Percentiles rank a stretch among this genome's conserved stretches.
phyloP scores from a whole-genome alignment of 306 rosid genomes.

The Styphnolobium japonicum region DNA sequence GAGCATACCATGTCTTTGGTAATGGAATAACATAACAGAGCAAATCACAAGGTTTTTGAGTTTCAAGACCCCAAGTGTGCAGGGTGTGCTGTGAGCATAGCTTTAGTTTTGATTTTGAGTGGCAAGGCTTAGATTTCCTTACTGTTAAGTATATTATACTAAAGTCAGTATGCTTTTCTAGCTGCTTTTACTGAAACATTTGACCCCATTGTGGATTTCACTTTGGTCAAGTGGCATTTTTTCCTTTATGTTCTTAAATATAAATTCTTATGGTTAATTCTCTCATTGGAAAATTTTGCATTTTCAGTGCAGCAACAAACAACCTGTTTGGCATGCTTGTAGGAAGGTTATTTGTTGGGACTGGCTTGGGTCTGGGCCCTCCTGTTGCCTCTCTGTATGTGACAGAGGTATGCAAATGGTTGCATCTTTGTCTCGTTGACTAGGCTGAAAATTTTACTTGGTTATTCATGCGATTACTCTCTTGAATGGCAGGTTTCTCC shows the following conservation, averaged over 20 bases:
- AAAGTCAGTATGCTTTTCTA: neutral
- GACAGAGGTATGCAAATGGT: constrained; percentile 64
- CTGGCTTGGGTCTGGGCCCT: constrained; percentile 95
- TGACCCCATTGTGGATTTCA: neutral
- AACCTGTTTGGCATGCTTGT: constrained; percentile 91
- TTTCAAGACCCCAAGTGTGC: neutral
- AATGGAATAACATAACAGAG: neutral
- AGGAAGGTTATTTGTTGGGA: constrained; percentile 91
- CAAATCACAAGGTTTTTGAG: neutral
- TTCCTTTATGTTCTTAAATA: neutral
- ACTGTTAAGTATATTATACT: neutral
- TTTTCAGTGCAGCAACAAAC: constrained; percentile 85
- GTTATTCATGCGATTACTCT: constrained; percentile 8
- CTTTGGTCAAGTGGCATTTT: neutral
- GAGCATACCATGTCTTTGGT: neutral
- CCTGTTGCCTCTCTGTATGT: constrained; percentile 83
- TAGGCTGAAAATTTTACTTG: constrained; percentile 13
- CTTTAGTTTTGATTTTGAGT: neutral
- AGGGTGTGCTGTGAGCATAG: neutral
- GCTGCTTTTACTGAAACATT: constrained; percentile 1
- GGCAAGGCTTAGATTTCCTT: constrained; percentile 3
- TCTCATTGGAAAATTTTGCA: constrained; percentile 22
- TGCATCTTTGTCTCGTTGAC: constrained; percentile 21
- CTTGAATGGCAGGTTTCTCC: constrained; percentile 76
- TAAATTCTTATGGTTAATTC: constrained; percentile 5